Conservation (phyloP, 768 basidiomycete species). For the Coprinopsis cinerea region DNA sequence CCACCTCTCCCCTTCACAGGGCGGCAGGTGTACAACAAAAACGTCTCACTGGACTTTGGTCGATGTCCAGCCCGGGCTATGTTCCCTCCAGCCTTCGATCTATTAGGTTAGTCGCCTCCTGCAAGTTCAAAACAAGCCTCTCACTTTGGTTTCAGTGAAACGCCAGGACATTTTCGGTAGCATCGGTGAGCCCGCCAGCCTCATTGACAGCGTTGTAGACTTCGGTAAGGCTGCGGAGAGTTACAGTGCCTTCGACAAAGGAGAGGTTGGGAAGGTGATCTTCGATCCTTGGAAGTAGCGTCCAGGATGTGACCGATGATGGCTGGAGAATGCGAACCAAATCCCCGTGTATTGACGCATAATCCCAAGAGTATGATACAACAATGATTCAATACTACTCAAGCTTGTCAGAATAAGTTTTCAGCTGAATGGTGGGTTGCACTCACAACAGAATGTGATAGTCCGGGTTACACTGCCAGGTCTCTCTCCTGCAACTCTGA, state of each 20-base stretch:
- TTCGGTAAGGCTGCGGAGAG: conserved; percentile 50
- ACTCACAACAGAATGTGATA: background rate
- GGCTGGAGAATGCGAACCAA: background rate
- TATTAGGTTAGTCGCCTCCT: conserved; percentile 37
- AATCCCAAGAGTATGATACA: background rate
- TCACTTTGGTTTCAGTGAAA: conserved; percentile 33
- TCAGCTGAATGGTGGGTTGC: too few species aligned
- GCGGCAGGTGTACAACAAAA: conserved; percentile 64
- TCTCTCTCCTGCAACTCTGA: conserved; percentile 23
- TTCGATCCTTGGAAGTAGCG: conserved; percentile 65
- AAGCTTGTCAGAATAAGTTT: background rate
- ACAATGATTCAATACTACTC: background rate
- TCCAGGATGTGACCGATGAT: background rate
- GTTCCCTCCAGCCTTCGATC: conserved; percentile 64
- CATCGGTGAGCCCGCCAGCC: conserved; percentile 53
- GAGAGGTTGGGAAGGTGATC: conserved; percentile 67
- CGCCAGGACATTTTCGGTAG: conserved; percentile 70
- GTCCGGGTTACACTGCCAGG: conserved; percentile 2
- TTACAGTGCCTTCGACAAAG: conserved; percentile 68
- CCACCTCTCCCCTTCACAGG: conserved; percentile 51
- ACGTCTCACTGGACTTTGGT: conserved; percentile 75
- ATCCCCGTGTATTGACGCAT: background rate
- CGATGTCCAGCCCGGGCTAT: conserved; percentile 76
- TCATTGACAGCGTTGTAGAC: conserved; percentile 64
- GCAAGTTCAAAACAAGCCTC: background rate